Base-by-base conservation (phyloP, 202 grass and related monocot species). In the Schoenoplectus tabernaemontani region DNA sequence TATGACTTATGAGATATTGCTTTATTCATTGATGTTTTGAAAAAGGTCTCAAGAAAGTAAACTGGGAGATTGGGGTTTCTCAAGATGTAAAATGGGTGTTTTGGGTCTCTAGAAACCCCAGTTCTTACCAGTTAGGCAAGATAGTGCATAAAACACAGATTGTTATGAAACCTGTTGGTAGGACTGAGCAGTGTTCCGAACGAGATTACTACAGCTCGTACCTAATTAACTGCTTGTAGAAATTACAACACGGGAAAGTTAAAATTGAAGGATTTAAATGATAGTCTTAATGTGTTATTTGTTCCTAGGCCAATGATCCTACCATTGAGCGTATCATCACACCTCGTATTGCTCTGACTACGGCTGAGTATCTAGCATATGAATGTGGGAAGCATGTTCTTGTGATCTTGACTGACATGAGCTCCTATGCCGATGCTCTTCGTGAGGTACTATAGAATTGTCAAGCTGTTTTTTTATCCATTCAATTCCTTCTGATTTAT, bases 381-480 rank as follows among this genome's bases (percentile, higher is more conserved):
- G 96, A 98, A 86, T 98, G 96, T 47, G 91, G 96, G 74, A 98
- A 98, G 56, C 96, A 98, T 20, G 96, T 98, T 4, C 96, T 98
- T 82, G 96, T 98, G 78, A 98, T 98, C 80, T 83, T 98, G 87
- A 98, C 96, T 60, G 91, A 98, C 87, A 98, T 98, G 96, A 99
- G 96, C 73, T 99, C 96, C 59, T 99, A 99, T 28, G 96, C 91
- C 36, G 96, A 99, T 89, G 96, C 91, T 62, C 96, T 99, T 80
- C 96, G 96, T 88, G 96, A 99, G 89, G 96, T 99, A 89, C 72
- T 83, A n/a, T 16, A 16, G 23, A 65, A 86, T 32, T 64, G 16
- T 4, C 41, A 37, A 39, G 7, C 12, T 41, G 39, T 38, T 39
- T 41, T 41, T 66, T 66, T 19, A 41, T 66, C 63, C 34, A 41